Evolutionary conservation across 495 filamentous ascomycete species (phyloP).

Genomic region (Articulospora tetracladia): DNA sequence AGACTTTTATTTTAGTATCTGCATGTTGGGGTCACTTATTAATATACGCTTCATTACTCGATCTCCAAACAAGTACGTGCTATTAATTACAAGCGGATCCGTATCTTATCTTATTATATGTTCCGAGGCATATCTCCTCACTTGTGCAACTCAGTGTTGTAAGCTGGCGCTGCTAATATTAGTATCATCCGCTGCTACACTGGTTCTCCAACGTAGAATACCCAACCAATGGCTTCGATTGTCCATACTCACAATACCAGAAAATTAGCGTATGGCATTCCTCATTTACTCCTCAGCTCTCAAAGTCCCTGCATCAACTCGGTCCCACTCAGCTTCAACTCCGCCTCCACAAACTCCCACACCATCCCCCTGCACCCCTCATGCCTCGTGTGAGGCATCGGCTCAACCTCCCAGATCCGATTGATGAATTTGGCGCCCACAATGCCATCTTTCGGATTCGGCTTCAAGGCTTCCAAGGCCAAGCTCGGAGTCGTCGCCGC

Average conservation of each 20-base stretch:
- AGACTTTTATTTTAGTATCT: too few relatives aligned
- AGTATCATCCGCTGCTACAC: too few relatives aligned
- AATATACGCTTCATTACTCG: too few relatives aligned
- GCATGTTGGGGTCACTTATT: too few relatives aligned
- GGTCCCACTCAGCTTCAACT: constrained; percentile 10
- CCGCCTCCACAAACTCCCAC: constrained; percentile 8
- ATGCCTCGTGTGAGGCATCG: constrained; percentile 11
- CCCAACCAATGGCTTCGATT: too few relatives aligned
- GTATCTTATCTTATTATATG: too few relatives aligned
- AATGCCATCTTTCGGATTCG: neutral
- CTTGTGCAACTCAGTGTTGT: too few relatives aligned
- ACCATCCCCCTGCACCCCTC: neutral
- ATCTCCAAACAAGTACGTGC: too few relatives aligned
- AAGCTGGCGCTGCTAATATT: too few relatives aligned
- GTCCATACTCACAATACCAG: neutral
- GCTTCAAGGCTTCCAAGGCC: neutral
- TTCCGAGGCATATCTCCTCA: too few relatives aligned
- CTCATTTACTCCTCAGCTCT: neutral
- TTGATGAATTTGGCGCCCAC: constrained; percentile 6
- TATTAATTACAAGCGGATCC: too few relatives aligned
- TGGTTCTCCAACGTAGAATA: too few relatives aligned
- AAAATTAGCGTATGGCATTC: neutral
- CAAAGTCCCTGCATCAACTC: neutral
- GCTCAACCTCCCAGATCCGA: constrained; percentile 9
- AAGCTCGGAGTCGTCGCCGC: neutral